Percentiles rank a stretch among this genome's conserved stretches.
Conservation (phyloP, 148 eudicot genomes). For the Talinum fruticosum region DNA sequence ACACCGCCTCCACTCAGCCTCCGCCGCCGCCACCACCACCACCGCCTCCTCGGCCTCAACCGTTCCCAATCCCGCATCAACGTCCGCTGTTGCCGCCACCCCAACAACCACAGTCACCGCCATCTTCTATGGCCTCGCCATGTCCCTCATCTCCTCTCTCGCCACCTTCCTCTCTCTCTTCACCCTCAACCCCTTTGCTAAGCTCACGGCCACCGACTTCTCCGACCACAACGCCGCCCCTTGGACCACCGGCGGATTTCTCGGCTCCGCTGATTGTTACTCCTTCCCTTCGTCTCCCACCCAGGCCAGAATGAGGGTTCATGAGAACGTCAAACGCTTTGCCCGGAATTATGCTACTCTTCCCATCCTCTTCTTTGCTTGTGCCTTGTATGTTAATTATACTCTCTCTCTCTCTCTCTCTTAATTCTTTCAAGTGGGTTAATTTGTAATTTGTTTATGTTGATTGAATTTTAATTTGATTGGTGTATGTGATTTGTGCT, state of each 20-base stretch:
- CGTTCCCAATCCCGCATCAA: constrained; percentile 18
- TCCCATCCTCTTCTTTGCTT: no score
- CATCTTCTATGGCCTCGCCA: constrained; percentile 23
- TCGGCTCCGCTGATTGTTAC: constrained; percentile 54
- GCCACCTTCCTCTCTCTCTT: constrained; percentile 58
- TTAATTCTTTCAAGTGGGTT: no score
- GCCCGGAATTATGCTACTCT: constrained; percentile 68
- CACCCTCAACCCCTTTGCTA: constrained; percentile 71
- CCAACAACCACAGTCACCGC: no score
- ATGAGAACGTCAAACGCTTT: constrained; percentile 84
- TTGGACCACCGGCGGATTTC: constrained; percentile 49
- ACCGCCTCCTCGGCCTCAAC: constrained; percentile 20
- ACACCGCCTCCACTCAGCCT: constrained; percentile 55
- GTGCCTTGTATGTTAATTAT: no score
- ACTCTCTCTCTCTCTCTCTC: no score
- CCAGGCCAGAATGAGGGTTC: constrained; percentile 69
- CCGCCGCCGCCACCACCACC: constrained; percentile 27
- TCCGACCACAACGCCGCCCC: constrained; percentile 42
- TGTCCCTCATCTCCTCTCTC: constrained; percentile 41
- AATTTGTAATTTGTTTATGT: no score
- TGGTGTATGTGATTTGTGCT: no score
- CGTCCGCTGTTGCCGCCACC: constrained; percentile 9
- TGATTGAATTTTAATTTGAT: no score
- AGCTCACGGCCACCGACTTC: constrained; percentile 61
- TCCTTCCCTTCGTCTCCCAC: constrained; percentile 62